Evolutionary conservation across 495 filamentous ascomycete genomes (phyloP), one percentile per base, ranked within the genome.

Genomic region (Aspergillus bertholletiae): DNA sequence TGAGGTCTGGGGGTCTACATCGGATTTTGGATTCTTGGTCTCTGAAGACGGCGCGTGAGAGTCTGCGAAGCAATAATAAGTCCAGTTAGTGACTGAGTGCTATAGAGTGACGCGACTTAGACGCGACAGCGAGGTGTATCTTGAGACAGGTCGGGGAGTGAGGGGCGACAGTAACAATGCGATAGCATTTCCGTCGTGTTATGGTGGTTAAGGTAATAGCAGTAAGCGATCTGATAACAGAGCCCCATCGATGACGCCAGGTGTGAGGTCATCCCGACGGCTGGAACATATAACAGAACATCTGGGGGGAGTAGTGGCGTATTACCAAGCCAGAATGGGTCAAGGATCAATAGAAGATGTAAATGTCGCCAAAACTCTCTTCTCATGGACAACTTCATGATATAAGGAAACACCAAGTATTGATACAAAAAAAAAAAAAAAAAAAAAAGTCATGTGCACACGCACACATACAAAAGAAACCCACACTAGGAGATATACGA

Each of bases 181-280:
- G 28, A 21, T 13, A 37, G 17, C 9, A 24, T 23, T 17, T 49
- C 46, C 17, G 34, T 49, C 28, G 21, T 30, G 24, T 15, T 35
- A 35, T 35, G 18, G 46, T 35, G 46, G 28, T 49, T 18, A 34
- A 11, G 21, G 27, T 15, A 20, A 17, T 6, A 5, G 23, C 46
- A n/a, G 20, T 26, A 21, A 47, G 53, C 34, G 56, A 63, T 54
- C 43, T 56, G 58, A 62, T 51, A 57, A 60, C 54, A 54, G 48
- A 53, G 43, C 52, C 45, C 62, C 54, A 62, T 68, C 70, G 65
- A 73, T 75, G 71, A 73, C 70, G 70, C 65, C 66, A 73, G 64
- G 34, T 65, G 66, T 75, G 74, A 77, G 72, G 69, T 77, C 74
- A 77, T 77, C 66, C 60, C 65, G 69, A 68, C 65, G 66, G 67